Conservation (phyloP, 2,329 filamentous ascomycete genomes). For the Graphilbum ipis-grandicollis region DNA sequence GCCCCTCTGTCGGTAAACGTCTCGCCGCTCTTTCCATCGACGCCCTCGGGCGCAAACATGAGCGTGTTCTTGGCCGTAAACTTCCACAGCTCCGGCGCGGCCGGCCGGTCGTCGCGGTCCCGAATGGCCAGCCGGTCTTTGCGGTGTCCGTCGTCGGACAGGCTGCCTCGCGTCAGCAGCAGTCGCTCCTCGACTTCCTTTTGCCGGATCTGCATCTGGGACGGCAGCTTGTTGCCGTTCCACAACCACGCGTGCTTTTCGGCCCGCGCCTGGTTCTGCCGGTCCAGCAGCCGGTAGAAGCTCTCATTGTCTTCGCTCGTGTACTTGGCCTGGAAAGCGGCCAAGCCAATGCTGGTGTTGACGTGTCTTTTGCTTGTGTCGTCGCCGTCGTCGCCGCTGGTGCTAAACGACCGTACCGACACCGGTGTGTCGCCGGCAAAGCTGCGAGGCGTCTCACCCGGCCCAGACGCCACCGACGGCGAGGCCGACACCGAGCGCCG, state of each 20-base stretch:
- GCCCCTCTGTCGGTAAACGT: too few species aligned
- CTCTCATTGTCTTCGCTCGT: slow-evolving; percentile 97
- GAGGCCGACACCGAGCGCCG: too few species aligned
- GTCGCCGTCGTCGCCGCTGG: not conserved
- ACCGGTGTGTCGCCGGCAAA: slow-evolving; percentile 60
- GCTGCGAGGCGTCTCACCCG: slow-evolving; percentile 40
- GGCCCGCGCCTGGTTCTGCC: slow-evolving; percentile 68
- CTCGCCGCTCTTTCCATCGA: too few species aligned
- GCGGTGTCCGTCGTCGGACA: slow-evolving; percentile 39
- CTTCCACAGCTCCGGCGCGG: slow-evolving; percentile 62
- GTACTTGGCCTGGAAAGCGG: slow-evolving; percentile 78
- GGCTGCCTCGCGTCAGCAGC: slow-evolving; percentile 17
- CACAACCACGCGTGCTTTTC: slow-evolving; percentile 85
- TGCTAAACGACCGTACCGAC: slow-evolving; percentile 22
- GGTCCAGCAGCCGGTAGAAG: slow-evolving; percentile 83
- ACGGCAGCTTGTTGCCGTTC: slow-evolving; percentile 69
- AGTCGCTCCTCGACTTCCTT: slow-evolving; percentile 41
- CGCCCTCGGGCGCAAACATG: slow-evolving; percentile 65
- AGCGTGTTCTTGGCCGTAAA: slow-evolving; percentile 60
- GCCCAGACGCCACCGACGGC: too few species aligned
- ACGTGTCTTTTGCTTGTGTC: slow-evolving; percentile 21
- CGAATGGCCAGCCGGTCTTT: slow-evolving; percentile 44
- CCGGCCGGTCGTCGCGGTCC: slow-evolving; percentile 55
- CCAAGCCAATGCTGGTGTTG: slow-evolving; percentile 64
- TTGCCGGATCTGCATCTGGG: slow-evolving; percentile 59